phyloP scores from a whole-genome alignment of 257 asterid genomes.

The Solanum peruvianum region DNA sequence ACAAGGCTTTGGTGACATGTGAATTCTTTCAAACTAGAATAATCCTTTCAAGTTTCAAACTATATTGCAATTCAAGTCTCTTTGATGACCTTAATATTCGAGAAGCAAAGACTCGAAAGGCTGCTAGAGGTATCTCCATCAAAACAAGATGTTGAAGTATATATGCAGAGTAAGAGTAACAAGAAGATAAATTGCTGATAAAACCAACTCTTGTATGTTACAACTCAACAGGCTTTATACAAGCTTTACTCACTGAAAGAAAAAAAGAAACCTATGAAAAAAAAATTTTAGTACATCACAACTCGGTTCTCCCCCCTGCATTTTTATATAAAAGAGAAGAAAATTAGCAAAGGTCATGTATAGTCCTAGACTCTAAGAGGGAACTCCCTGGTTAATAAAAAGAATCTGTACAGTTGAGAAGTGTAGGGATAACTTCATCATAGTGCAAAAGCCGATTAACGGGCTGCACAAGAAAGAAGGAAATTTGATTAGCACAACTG shows the following conservation, averaged over 20 bases:
- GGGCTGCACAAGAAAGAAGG: neutral
- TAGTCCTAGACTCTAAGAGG: neutral
- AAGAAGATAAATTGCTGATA: neutral
- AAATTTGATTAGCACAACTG: neutral
- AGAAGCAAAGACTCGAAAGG: neutral
- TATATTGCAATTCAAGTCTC: neutral
- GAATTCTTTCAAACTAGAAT: neutral
- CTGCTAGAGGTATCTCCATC: neutral
- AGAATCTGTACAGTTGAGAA: neutral
- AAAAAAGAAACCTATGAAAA: neutral
- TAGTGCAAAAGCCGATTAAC: neutral
- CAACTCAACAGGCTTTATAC: neutral
- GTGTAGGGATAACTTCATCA: neutral
- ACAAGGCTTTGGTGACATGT: neutral
- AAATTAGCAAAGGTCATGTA: neutral
- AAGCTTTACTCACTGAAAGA: neutral
- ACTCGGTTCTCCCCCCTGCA: neutral
- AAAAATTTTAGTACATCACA: neutral
- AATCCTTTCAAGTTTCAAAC: neutral
- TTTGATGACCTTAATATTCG: neutral
- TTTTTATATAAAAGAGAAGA: neutral
- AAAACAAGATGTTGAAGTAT: neutral
- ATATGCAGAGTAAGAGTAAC: neutral
- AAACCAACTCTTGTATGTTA: neutral
- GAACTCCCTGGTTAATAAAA: neutral